phyloP scores from a whole-genome alignment of 1,139 yeast species.

The Wickerhamomyces sp. region DNA sequence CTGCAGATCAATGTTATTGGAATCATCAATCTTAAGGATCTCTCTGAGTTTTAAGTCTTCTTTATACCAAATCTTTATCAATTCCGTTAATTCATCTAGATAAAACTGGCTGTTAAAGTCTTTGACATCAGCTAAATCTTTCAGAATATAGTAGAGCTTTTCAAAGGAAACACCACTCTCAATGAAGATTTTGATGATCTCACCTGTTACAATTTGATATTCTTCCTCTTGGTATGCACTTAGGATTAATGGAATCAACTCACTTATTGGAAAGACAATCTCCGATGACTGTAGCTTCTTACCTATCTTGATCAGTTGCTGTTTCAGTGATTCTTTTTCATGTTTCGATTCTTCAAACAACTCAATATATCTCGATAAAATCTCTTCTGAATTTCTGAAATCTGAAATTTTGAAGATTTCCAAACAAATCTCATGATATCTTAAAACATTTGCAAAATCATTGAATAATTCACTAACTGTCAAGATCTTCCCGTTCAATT shows the following conservation, averaged over 20 bases:
- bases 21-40: constrained; percentile 21
- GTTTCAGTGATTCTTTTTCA: constrained; percentile 26
- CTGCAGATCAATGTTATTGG: constrained; percentile 15
- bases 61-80: constrained; percentile 62
- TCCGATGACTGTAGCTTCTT: constrained; percentile 51
- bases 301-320: constrained; percentile 43
- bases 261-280: constrained; percentile 75
- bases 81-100: constrained; percentile 52
- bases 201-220: constrained; percentile 45
- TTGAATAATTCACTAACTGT: constrained; percentile 79
- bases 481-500: constrained; percentile 60
- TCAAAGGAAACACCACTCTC: constrained; percentile 74
- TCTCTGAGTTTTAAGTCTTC: constrained; percentile 60
- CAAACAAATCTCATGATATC: constrained; percentile 79
- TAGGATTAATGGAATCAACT: constrained; percentile 53
- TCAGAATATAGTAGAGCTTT: constrained; percentile 61
- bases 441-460: constrained; percentile 81
- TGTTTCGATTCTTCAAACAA: constrained; percentile 40
- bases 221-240: constrained; percentile 29
- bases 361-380: constrained; percentile 66
- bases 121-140: constrained; percentile 62
- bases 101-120: constrained; percentile 41
- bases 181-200: constrained; percentile 63
- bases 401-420: constrained; percentile 80
- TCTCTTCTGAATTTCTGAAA: constrained; percentile 67